Evolutionary conservation across 768 basidiomycete genomes (phyloP), one percentile per base, ranked within the genome.

Genomic region (Kwoniella botswanensis): DNA sequence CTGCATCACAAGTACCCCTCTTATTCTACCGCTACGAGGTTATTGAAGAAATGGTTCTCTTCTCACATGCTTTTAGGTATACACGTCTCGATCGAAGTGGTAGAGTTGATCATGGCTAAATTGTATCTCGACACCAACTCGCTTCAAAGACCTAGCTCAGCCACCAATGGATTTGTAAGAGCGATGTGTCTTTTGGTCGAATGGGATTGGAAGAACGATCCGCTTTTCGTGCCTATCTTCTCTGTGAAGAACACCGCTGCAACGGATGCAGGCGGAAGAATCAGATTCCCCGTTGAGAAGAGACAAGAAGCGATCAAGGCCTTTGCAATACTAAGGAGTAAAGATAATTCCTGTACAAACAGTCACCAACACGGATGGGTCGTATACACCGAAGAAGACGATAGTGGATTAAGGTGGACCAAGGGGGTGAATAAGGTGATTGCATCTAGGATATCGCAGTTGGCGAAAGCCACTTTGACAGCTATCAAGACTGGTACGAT

Each of bases 31-130:
- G 94, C 95, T 0, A 91, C 93, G 17, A 87, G 97, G 50, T 87
- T 98, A 17, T 88, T 92, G 62, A 96, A 98, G 85, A 88, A 96
- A 54, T 99, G 97, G 97, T 85, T 98, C 65, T 89, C 92, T 0
- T 86, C 91, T 7, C 97, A 99, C 80, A 87, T 97, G 67, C 87
- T 98, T 43, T 86, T 88, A 4, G 84, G 86, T 0, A 50, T 50
- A 50, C 91, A 93, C 74, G 86, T 98, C 64, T 87, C 87, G 6
- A 88, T 89, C 69, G 93, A 98, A 81, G 90, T 88, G 0, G 88
- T 93, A 44, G 97, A 99, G 82, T 85, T 98, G 18, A 82, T 99
- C 53, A 93, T 92, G 82, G 92, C 93, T 0, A 85, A 86, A 43
- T 86, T 92, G 17, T 98, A 95, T 79, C 85, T 94, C 12, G 86